Evolutionary conservation across 441 rosid species (phyloP).

Genomic region (Adansonia madagascariensis): DNA sequence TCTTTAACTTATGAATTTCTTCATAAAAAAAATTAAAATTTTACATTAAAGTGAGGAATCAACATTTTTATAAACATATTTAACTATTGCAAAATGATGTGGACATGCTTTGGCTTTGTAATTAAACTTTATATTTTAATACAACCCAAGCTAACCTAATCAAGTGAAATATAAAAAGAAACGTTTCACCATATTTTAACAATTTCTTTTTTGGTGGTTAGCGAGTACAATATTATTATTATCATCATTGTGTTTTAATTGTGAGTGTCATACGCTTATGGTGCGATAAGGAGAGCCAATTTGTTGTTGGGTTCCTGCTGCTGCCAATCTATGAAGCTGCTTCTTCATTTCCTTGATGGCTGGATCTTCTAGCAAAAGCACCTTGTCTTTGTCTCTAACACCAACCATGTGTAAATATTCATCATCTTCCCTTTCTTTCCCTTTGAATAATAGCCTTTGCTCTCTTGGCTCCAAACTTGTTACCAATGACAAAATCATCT

Average conservation of each 20-base stretch:
- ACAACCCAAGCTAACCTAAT: conserved; percentile 12
- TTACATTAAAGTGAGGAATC: conserved; percentile 19
- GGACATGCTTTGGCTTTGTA: neutral
- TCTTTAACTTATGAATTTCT: too few relatives aligned
- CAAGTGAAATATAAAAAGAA: conserved; percentile 18
- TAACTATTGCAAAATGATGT: neutral
- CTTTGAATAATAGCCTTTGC: conserved; percentile 81
- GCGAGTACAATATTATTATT: neutral
- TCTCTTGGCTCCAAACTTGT: conserved; percentile 73
- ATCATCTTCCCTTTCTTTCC: conserved; percentile 77
- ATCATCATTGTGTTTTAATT: neutral
- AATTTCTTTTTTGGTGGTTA: conserved; percentile 28
- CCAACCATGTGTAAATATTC: conserved; percentile 93
- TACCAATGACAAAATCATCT: conserved; percentile 66
- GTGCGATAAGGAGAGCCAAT: conserved; percentile 41
- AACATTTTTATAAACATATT: conserved; percentile 16
- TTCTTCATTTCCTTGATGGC: conserved; percentile 73
- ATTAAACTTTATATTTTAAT: neutral
- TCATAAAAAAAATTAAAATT: neutral
- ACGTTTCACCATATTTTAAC: conserved; percentile 9
- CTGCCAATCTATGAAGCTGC: conserved; percentile 44
- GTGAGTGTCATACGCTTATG: conserved; percentile 47
- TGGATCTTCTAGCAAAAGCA: conserved; percentile 81
- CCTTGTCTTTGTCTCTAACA: conserved; percentile 79
- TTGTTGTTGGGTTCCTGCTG: conserved; percentile 22